These are phyloP conservation scores for Oryza officinalis DNA, from an alignment of 176 grass and related monocot genomes.

Conservation along the genomic window DNA sequence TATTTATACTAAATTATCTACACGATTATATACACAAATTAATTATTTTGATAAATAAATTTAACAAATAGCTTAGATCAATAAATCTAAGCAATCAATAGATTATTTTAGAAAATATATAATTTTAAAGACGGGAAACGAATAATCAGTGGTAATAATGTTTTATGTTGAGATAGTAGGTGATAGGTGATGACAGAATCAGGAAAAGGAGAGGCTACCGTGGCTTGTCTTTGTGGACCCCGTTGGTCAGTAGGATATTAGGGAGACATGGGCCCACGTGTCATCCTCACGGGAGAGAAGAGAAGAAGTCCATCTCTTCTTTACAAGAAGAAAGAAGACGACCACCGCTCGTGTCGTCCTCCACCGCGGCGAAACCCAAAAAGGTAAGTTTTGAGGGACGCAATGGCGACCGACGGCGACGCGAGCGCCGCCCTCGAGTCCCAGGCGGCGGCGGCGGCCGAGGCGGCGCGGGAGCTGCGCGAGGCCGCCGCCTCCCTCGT, in stretches of 20 bases:
- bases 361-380: neutral
- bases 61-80: too few relatives aligned
- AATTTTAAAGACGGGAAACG: too few relatives aligned
- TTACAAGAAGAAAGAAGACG: neutral
- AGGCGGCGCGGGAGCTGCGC: conserved; percentile 72
- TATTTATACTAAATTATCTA: too few relatives aligned
- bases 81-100: too few relatives aligned
- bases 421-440: conserved; percentile 47
- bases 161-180: neutral
- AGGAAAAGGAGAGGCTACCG: neutral
- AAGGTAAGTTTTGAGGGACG: too few relatives aligned
- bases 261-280: neutral
- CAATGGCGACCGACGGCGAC: conserved; percentile 35
- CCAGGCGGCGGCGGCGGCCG: conserved; percentile 55
- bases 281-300: neutral
- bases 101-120: too few relatives aligned
- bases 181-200: too few relatives aligned
- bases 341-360: neutral
- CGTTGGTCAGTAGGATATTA: neutral
- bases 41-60: too few relatives aligned
- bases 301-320: neutral
- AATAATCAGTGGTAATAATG: too few relatives aligned
- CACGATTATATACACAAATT: too few relatives aligned
- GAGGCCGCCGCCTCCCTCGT: conserved; percentile 59
- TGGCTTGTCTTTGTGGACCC: neutral